These are phyloP conservation scores for Capronia epimyces DNA, from an alignment of 2,329 filamentous ascomycete genomes.

Conservation along the genomic window DNA sequence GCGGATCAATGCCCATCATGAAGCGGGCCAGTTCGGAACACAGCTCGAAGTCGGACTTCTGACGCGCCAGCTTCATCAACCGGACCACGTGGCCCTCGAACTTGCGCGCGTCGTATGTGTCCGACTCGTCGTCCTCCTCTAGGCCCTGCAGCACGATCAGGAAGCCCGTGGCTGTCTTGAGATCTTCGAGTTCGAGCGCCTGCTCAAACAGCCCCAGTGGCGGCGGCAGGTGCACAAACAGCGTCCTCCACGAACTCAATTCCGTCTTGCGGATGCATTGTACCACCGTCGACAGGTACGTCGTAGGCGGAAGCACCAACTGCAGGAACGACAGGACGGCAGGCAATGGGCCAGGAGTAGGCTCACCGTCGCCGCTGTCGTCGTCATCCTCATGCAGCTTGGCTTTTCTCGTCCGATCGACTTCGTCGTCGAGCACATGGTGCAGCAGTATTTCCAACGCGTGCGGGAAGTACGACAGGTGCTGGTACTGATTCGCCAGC, in stretches of 20 bases:
- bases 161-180: slow-evolving; percentile 95
- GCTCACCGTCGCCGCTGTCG: slow-evolving; percentile 29
- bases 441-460: slow-evolving; percentile 88
- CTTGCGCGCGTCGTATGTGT: slow-evolving; percentile 21
- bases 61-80: slow-evolving; percentile 72
- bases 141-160: slow-evolving; percentile 87
- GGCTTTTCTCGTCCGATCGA: slow-evolving; percentile 51
- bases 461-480: slow-evolving; percentile 86
- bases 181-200: slow-evolving; percentile 71
- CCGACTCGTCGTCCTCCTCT: slow-evolving; percentile 46
- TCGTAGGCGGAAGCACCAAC: slow-evolving; percentile 61
- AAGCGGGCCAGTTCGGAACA: slow-evolving; percentile 96
- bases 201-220: slow-evolving; percentile 91
- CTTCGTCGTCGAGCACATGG: slow-evolving; percentile 88
- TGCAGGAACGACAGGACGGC: slow-evolving; percentile 58
- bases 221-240: slow-evolving; percentile 86
- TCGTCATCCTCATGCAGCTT: neutral
- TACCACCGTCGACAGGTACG: slow-evolving; percentile 91
- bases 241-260: slow-evolving; percentile 85
- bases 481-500: slow-evolving; percentile 76
- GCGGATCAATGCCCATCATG: slow-evolving; percentile 83
- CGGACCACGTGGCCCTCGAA: slow-evolving; percentile 59
- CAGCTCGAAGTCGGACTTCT: slow-evolving; percentile 86
- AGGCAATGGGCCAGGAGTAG: slow-evolving; percentile 36
- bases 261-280: slow-evolving; percentile 98